Conservation (phyloP, 108 stramenopile species). For the Pseudonitzschia delicatissima region DNA sequence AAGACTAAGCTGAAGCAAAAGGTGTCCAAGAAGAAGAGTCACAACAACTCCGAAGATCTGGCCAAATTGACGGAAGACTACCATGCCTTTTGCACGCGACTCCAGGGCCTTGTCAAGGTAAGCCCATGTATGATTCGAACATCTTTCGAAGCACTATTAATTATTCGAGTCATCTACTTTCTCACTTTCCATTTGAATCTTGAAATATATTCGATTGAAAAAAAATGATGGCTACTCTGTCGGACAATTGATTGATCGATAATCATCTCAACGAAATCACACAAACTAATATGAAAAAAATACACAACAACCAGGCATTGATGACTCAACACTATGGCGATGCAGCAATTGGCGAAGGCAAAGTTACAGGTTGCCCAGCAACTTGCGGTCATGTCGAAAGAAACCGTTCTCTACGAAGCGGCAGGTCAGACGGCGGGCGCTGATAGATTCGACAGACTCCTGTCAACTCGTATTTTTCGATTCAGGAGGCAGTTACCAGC, state of each 20-base stretch:
- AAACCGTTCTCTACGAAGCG: constrained; percentile 31
- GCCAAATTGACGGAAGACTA: constrained; percentile 38
- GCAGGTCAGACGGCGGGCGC: constrained; percentile 22
- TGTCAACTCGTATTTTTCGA: constrained; percentile 37
- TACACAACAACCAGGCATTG: constrained; percentile 15
- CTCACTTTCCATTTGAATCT: too few species aligned
- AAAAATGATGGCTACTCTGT: too few species aligned
- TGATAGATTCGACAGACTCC: constrained; percentile 21
- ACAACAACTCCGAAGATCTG: constrained; percentile 42
- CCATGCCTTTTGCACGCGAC: constrained; percentile 33
- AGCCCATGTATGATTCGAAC: not conserved
- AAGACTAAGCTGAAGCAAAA: constrained; percentile 50
- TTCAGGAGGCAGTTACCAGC: constrained; percentile 27
- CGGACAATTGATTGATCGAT: too few species aligned
- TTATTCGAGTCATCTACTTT: too few species aligned
- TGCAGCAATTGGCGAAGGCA: constrained; percentile 36
- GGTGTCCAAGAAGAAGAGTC: constrained; percentile 35
- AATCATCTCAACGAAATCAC: too few species aligned
- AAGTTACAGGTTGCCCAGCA: constrained; percentile 43
- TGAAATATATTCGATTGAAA: too few species aligned
- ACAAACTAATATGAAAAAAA: not conserved
- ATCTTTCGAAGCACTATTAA: too few species aligned
- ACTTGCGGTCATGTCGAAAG: constrained; percentile 35
- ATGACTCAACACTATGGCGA: constrained; percentile 32
- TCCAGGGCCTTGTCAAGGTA: constrained; percentile 31